These are phyloP conservation scores for Murraya koenigii DNA, from an alignment of 345 rosid species.

Conservation along the genomic window DNA sequence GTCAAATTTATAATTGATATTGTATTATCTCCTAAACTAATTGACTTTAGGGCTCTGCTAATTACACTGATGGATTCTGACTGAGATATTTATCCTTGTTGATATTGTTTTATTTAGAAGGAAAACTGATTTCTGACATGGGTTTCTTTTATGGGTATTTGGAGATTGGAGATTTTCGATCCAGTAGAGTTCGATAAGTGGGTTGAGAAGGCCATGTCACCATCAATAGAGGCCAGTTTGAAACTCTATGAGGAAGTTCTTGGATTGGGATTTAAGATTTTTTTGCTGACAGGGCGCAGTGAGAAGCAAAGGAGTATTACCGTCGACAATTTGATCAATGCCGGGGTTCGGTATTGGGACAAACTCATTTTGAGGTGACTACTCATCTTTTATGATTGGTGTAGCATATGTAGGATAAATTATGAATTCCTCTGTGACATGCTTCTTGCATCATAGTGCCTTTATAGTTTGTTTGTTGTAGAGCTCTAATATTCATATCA, in stretches of 20 bases:
- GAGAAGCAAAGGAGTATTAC: slow-evolving; percentile 66
- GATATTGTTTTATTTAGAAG: background rate
- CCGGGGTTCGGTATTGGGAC: slow-evolving; percentile 78
- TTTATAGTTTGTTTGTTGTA: background rate
- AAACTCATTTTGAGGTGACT: slow-evolving; percentile 81
- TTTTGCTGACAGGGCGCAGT: slow-evolving; percentile 78
- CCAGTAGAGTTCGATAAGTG: slow-evolving; percentile 66
- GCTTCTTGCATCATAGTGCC: background rate
- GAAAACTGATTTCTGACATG: slow-evolving; percentile 17
- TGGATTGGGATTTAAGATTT: slow-evolving; percentile 69
- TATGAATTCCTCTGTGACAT: background rate
- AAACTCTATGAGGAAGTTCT: slow-evolving; percentile 64
- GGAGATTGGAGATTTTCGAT: slow-evolving; percentile 69
- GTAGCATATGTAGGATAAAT: background rate
- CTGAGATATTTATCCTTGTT: background rate
- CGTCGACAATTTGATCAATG: slow-evolving; percentile 59
- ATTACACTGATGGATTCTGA: background rate
- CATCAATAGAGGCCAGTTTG: slow-evolving; percentile 68
- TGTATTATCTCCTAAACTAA: background rate
- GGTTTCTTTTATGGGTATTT: slow-evolving; percentile 20
- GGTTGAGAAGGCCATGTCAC: slow-evolving; percentile 77
- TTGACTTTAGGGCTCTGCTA: background rate
- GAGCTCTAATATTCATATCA: background rate
- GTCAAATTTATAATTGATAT: background rate
- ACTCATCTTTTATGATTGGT: background rate